A percentile compares a stretch with the other conserved stretches of the same genome.
phyloP scores from a whole-genome alignment of 768 basidiomycete species.

The Clavulina sp. region DNA sequence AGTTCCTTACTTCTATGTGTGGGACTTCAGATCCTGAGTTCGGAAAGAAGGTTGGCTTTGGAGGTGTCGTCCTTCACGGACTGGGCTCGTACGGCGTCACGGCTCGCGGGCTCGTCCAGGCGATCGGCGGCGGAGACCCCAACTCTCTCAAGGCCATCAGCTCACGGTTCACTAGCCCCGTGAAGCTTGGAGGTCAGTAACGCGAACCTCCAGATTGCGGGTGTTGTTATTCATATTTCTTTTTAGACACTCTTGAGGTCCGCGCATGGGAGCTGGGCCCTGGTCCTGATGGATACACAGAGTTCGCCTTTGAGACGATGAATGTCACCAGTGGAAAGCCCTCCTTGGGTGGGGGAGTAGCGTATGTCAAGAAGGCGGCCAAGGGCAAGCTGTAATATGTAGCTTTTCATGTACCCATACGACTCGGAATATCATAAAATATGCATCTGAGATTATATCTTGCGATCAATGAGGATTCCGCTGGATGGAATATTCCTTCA shows the following conservation, averaged over 20 bases:
- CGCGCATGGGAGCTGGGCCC: constrained; percentile 59
- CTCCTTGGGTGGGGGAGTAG: constrained; percentile 39
- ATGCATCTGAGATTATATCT: no score
- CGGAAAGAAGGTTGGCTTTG: constrained; percentile 60
- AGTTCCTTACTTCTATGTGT: background rate
- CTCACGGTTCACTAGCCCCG: constrained; percentile 65
- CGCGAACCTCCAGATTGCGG: background rate
- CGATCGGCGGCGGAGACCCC: constrained; percentile 42
- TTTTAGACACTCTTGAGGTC: constrained; percentile 48
- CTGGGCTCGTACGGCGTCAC: constrained; percentile 68
- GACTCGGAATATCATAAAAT: no score
- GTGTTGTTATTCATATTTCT: background rate
- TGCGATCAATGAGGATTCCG: no score
- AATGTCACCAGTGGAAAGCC: constrained; percentile 39
- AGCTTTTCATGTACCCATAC: no score
- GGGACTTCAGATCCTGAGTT: constrained; percentile 55
- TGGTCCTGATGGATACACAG: constrained; percentile 39
- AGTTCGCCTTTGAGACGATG: constrained; percentile 46
- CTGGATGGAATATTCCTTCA: no score
- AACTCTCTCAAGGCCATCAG: constrained; percentile 48
- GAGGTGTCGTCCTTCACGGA: constrained; percentile 73
- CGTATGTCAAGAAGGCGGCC: constrained; percentile 38
- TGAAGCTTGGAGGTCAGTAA: constrained; percentile 48
- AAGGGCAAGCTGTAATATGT: constrained; percentile 27
- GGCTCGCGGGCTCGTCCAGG: constrained; percentile 54